phyloP scores from a whole-genome alignment of 2,329 filamentous ascomycete species.

The Cladophialophora carrionii region DNA sequence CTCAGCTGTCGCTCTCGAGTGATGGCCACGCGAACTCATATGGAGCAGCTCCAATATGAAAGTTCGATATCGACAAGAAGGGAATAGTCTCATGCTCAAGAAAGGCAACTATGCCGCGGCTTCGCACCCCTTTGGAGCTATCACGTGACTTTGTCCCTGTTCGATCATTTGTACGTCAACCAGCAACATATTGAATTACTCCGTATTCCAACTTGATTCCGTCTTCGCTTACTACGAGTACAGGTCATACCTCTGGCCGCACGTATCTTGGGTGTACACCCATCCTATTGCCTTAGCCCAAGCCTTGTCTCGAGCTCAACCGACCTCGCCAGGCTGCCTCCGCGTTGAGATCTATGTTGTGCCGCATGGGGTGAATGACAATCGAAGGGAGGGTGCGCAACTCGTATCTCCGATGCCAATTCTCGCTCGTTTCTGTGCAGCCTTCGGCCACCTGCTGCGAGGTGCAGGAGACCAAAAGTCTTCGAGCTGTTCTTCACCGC shows the following conservation, averaged over 20 bases:
- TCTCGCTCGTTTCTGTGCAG: neutral
- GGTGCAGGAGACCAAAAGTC: conserved; percentile 10
- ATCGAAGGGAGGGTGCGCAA: neutral
- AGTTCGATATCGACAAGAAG: neutral
- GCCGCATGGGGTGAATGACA: neutral
- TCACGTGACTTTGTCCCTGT: neutral
- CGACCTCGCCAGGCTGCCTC: neutral
- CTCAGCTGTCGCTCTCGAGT: neutral
- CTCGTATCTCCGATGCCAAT: neutral
- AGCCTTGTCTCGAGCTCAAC: neutral
- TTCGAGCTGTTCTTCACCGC: conserved; percentile 17
- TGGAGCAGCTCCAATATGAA: neutral
- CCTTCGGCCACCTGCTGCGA: neutral
- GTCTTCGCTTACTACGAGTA: neutral
- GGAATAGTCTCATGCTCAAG: neutral
- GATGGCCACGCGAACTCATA: neutral
- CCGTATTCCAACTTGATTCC: neutral
- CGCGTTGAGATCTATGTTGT: neutral
- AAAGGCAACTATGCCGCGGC: neutral
- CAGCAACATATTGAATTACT: neutral
- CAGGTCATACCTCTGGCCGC: too few species aligned
- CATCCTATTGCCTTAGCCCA: neutral
- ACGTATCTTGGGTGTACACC: too few species aligned
- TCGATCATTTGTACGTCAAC: neutral
- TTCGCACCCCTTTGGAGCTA: neutral